These are phyloP conservation scores for Monosporascus sp. DNA, from an alignment of 2,329 filamentous ascomycete genomes.

Conservation along the genomic window DNA sequence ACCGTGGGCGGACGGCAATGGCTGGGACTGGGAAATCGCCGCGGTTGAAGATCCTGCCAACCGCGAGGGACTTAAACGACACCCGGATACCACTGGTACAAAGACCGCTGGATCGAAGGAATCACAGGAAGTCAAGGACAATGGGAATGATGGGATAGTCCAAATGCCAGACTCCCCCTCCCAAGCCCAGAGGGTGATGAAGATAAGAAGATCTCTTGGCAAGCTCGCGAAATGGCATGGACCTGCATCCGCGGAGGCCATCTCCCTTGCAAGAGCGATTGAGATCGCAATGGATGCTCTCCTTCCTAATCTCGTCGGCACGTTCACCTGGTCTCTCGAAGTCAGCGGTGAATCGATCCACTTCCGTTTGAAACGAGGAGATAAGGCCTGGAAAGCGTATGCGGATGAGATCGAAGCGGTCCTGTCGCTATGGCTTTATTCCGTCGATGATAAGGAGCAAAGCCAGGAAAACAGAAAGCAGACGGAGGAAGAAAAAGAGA, in stretches of 20 bases:
- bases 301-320: no score
- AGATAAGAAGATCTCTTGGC: conserved; percentile 12
- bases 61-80: neutral
- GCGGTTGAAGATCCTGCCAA: neutral
- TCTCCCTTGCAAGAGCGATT: conserved; percentile 13
- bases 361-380: neutral
- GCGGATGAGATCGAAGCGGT: conserved; percentile 21
- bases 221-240: conserved; percentile 16
- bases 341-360: conserved; percentile 2
- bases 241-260: conserved; percentile 9
- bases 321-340: neutral
- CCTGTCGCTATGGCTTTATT: conserved; percentile 26
- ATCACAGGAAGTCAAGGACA: no score
- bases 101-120: no score
- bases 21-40: neutral
- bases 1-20: neutral
- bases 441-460: no score
- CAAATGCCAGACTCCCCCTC: no score
- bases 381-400: conserved; percentile 13
- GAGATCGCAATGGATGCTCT: conserved; percentile 10
- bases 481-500: no score
- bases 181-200: conserved; percentile 12
- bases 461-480: no score
- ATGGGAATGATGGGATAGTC: no score
- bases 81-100: no score